Conservation (phyloP, 345 rosid species). For the Gossypium mustelinum region DNA sequence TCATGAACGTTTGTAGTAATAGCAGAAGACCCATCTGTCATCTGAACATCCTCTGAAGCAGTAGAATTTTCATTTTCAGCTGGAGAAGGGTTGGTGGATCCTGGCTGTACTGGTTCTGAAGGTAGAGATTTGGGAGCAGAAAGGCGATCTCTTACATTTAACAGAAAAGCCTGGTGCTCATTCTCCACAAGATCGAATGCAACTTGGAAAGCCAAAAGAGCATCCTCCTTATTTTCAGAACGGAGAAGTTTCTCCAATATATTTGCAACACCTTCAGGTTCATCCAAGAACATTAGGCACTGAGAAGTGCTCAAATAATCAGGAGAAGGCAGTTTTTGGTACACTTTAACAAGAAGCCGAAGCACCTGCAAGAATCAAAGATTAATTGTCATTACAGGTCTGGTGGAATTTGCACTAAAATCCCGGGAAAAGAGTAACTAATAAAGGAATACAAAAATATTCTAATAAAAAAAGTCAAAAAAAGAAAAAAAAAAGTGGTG, state of each 20-base stretch:
- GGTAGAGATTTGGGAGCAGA: conserved; percentile 58
- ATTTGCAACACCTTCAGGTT: conserved; percentile 77
- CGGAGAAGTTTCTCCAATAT: conserved; percentile 92
- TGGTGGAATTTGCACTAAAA: not conserved
- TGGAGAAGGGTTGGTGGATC: conserved; percentile 36
- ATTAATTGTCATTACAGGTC: not conserved
- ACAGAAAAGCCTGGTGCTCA: conserved; percentile 95
- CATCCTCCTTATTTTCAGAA: conserved; percentile 80
- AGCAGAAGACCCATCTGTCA: conserved; percentile 69
- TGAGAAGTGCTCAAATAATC: conserved; percentile 95
- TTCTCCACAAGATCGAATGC: conserved; percentile 98
- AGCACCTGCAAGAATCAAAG: conserved; percentile 64
- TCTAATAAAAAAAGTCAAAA: not conserved
- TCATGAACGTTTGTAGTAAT: conserved; percentile 35
- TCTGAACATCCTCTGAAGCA: conserved; percentile 62
- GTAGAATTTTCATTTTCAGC: conserved; percentile 52
- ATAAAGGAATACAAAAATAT: not conserved
- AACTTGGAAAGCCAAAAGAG: conserved; percentile 82
- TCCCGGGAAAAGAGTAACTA: not conserved
- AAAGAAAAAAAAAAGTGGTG: not conserved
- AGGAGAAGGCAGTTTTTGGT: conserved; percentile 84
- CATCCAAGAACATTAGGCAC: conserved; percentile 96
- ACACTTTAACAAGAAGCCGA: conserved; percentile 80
- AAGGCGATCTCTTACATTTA: conserved; percentile 83
- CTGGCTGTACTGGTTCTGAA: conserved; percentile 51